Conservation (phyloP, 495 filamentous ascomycete genomes). For the Tuber aestivum region DNA sequence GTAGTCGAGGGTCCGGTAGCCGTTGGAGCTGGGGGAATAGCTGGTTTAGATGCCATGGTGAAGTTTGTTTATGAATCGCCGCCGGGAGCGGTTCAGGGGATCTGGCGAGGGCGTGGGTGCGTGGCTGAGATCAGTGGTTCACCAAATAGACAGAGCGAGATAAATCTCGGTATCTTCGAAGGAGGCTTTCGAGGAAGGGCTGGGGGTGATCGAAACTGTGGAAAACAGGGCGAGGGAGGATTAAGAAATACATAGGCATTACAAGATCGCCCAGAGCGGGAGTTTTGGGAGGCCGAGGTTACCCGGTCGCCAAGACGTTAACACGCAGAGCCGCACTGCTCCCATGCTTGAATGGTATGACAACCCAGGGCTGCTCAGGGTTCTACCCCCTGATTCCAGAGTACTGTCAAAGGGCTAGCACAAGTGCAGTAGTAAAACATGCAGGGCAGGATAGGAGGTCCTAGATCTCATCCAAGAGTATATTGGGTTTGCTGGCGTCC, state of each 20-base stretch:
- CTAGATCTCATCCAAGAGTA: not conserved
- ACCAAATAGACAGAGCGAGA: slow-evolving; percentile 2
- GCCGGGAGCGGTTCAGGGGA: not conserved
- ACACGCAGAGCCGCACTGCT: not conserved
- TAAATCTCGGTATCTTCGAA: not conserved
- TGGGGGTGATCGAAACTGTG: not conserved
- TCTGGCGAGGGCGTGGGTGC: not conserved
- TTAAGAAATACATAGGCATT: not conserved
- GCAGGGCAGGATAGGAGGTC: too few relatives aligned
- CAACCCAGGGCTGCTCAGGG: not conserved
- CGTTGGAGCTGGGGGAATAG: slow-evolving; percentile 43
- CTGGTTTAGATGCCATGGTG: slow-evolving; percentile 37
- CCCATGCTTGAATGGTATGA: too few relatives aligned
- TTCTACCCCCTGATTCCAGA: not conserved
- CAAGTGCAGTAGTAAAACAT: too few relatives aligned
- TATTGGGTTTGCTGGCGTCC: not conserved
- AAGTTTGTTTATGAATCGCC: not conserved
- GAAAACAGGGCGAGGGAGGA: not conserved
- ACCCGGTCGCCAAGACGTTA: not conserved
- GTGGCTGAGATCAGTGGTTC: not conserved
- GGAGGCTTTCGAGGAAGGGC: not conserved
- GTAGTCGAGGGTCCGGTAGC: slow-evolving; percentile 46
- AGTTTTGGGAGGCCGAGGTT: not conserved
- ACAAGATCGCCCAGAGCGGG: not conserved
- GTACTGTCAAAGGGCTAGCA: too few relatives aligned